Base-by-base conservation (phyloP, 2,329 filamentous ascomycete genomes). In the Botrytis medusae region DNA sequence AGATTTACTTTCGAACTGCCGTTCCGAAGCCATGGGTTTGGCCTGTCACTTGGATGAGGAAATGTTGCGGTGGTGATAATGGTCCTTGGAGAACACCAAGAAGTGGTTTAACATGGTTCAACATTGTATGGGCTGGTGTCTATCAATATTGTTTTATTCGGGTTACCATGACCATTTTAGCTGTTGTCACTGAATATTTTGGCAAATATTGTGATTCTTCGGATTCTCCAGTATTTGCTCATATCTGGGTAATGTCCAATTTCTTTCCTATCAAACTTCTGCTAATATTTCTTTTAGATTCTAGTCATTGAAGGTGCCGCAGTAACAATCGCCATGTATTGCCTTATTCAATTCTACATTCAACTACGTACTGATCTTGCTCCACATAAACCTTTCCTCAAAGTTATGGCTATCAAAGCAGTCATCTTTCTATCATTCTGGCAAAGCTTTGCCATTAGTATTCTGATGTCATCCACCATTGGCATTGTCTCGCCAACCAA, bases 391-490 rank as follows among this genome's bases (percentile, higher is more conserved):
- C 92, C 93, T 0, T 92, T 95, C 77, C 82, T 95, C 76, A 97
- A 97, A 82, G 90, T 97, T 40, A 80, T 94, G 32, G 92, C 93
- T 79, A 96, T 97, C 83, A 97, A 97, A 83, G 87, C 97, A 42
- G 93, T 97, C 79, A 94, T 97, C 79, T 97, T 97, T 85, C 87
- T 97, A 77, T 94, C 91, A 51, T 97, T 97, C 82, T 97, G 94
- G 94, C 94, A 97, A 80, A 85, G 84, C 82, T 86, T 87, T 78
- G 77, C 89, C 69, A 90, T 92, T 76, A 89, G 86, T 32, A 85
- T 91, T 74, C 83, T 92, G 32, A 87, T 87, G 29, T 81, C 80
- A 83, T 86, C 81, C 4, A 83, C 85, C 7, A 82, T 85, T 75
- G 86, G 88, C 81, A 69, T 77, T 10, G 69, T 79, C n/a, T 48